phyloP scores from a whole-genome alignment of 257 asterid genomes.

The Nicotiana knightiana region DNA sequence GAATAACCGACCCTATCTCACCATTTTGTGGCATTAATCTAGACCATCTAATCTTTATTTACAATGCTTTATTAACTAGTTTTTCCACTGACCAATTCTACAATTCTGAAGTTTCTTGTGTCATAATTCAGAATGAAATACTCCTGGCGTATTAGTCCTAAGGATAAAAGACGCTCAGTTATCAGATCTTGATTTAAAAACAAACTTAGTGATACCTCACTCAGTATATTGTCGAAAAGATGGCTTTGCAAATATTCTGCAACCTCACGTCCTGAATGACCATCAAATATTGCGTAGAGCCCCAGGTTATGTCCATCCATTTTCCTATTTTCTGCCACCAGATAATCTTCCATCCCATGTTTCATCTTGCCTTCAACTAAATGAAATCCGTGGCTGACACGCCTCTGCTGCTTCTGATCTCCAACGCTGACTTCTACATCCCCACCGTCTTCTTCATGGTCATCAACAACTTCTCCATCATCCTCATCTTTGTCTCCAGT shows the following conservation, averaged over 20 bases:
- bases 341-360: slow-evolving; percentile 49
- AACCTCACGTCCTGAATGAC: slow-evolving; percentile 41
- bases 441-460: neutral
- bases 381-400: slow-evolving; percentile 32
- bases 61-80: too few species aligned
- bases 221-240: slow-evolving; percentile 37
- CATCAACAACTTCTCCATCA: neutral
- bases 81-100: too few species aligned
- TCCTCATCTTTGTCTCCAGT: neutral
- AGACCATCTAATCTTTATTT: too few species aligned
- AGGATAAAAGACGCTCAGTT: too few species aligned
- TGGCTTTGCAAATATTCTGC: slow-evolving; percentile 39
- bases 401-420: neutral
- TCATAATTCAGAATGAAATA: too few species aligned
- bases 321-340: slow-evolving; percentile 26
- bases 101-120: too few species aligned
- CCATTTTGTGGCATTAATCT: neutral
- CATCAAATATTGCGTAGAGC: slow-evolving; percentile 45
- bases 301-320: slow-evolving; percentile 32
- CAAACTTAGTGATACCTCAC: slow-evolving; percentile 20
- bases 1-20: neutral
- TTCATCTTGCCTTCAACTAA: slow-evolving; percentile 44
- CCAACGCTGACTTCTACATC: neutral
- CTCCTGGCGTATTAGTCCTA: too few species aligned
- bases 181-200: too few species aligned